Evolutionary conservation across 805 yeast species (phyloP), one percentile per base, ranked within the genome.

Genomic region (Zygoascus flipseniorum): DNA sequence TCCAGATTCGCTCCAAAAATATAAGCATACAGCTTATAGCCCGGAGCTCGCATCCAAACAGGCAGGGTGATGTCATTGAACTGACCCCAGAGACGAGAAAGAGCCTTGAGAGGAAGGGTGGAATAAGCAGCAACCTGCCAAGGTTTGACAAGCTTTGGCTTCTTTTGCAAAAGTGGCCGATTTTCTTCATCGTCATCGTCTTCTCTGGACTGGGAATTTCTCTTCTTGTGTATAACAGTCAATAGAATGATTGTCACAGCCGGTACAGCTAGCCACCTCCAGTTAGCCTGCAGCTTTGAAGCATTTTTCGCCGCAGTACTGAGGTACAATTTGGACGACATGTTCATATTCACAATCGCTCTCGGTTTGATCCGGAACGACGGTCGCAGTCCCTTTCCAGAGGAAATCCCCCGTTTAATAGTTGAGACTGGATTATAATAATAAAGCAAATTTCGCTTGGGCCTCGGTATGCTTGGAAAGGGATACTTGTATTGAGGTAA

Each of bases 81-180:
- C 62, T 80, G 82, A 32, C 99, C 99, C 99, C 99, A 93, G 46
- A 92, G 70, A 56, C 99, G 79, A 0, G 97, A 89, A 35, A 89
- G 75, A 1, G 96, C 86, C 65, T 90, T 89, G 65, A 93, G 76
- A 1, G 99, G 99, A 47, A 93, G 74, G 1, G 97, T 83, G 2
- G 89, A 81, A 69, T 93, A 93, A 31, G 93, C 85, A 64, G 88
- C 90, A 53, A 92, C 79, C 43, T 85, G 83, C 97, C 97, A 90
- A 8, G 95, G 85, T 58, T 81, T 83, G 6, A 80, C 79, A 8
- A 89, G 90, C 60, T 52, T 54, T 5, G 43, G 49, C 11, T 35
- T 23, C 9, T 44, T 44, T 6, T 23, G 31, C 16, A 31, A 8
- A n/a, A 46, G 31, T 18, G 51, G 53, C 44, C 31, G 31, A 9